Conservation (phyloP, 225 moss, liverwort and hornwort genomes). For the Takakia lepidozioides region DNA sequence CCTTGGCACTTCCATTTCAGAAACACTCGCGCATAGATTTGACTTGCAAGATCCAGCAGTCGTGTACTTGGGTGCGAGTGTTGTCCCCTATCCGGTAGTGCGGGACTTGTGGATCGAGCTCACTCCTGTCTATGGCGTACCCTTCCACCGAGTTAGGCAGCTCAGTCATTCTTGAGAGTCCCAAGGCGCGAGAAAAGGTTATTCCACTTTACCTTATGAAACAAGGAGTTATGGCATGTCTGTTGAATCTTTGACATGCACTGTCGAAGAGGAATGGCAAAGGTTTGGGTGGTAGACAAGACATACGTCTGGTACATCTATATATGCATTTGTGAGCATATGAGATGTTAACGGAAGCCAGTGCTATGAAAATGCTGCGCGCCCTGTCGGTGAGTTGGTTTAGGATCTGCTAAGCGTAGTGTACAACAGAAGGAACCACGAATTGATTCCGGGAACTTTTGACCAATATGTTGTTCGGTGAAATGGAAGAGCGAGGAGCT, state of each 20-base stretch:
- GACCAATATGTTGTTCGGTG: neutral
- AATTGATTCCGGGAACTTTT: neutral
- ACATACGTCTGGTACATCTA: too few relatives aligned
- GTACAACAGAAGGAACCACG: neutral
- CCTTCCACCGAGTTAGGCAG: conserved; percentile 68
- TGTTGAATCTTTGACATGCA: conserved; percentile 32
- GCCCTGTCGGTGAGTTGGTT: too few relatives aligned
- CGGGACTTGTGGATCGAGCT: conserved; percentile 58
- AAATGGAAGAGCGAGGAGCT: conserved; percentile 68
- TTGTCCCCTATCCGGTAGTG: conserved; percentile 53
- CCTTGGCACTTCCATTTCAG: too few relatives aligned
- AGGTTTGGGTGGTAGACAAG: conserved; percentile 9
- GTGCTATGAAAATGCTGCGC: neutral
- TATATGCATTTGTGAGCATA: too few relatives aligned
- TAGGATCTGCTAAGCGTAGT: too few relatives aligned
- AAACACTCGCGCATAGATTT: too few relatives aligned
- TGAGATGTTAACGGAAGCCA: conserved; percentile 16
- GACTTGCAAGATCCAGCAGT: conserved; percentile 23
- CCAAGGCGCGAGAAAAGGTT: conserved; percentile 89
- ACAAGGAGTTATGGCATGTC: neutral
- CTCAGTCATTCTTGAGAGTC: conserved; percentile 60
- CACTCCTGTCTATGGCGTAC: conserved; percentile 32
- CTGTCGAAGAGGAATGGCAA: conserved; percentile 27
- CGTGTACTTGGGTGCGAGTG: conserved; percentile 25
- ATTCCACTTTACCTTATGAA: neutral